Percentiles rank a stretch among this genome's conserved stretches.
phyloP scores from a whole-genome alignment of 306 rosid genomes.

The Elaeagnus macrophylla region DNA sequence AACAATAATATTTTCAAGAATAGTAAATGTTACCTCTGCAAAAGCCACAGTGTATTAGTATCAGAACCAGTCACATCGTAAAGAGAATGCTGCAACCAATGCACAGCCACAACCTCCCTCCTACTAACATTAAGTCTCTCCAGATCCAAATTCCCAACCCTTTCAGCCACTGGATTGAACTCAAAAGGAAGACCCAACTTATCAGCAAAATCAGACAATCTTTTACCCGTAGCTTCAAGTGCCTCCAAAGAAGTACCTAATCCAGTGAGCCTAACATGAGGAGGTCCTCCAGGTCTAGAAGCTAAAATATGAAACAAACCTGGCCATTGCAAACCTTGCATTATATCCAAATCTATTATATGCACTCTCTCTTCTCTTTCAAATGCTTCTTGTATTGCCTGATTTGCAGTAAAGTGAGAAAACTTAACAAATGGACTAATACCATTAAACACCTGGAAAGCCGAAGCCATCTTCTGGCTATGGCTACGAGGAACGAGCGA shows the following conservation, averaged over 20 bases:
- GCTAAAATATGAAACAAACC: constrained; percentile 88
- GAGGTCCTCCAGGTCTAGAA: constrained; percentile 90
- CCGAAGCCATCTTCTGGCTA: constrained; percentile 78
- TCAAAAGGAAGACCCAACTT: constrained; percentile 88
- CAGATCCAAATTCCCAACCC: constrained; percentile 70
- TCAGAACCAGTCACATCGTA: constrained; percentile 96
- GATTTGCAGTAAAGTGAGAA: constrained; percentile 96
- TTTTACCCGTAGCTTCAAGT: constrained; percentile 83
- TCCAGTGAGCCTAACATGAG: constrained; percentile 79
- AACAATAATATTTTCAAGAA: no score
- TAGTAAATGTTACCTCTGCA: constrained; percentile 86
- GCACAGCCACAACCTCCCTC: constrained; percentile 94
- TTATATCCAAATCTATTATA: constrained; percentile 85
- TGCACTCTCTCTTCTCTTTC: constrained; percentile 89
- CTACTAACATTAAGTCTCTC: constrained; percentile 68
- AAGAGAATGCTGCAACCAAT: constrained; percentile 96
- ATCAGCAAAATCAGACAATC: constrained; percentile 75
- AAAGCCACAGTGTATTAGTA: constrained; percentile 77
- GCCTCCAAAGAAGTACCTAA: constrained; percentile 81
- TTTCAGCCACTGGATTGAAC: constrained; percentile 78
- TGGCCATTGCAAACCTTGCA: constrained; percentile 99
- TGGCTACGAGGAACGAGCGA: constrained; percentile 29
- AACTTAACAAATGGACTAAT: constrained; percentile 90
- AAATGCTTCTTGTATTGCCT: constrained; percentile 92
- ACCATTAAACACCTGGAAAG: constrained; percentile 93